Base-by-base conservation (phyloP, 768 basidiomycete species). In the Mycena floridula region DNA sequence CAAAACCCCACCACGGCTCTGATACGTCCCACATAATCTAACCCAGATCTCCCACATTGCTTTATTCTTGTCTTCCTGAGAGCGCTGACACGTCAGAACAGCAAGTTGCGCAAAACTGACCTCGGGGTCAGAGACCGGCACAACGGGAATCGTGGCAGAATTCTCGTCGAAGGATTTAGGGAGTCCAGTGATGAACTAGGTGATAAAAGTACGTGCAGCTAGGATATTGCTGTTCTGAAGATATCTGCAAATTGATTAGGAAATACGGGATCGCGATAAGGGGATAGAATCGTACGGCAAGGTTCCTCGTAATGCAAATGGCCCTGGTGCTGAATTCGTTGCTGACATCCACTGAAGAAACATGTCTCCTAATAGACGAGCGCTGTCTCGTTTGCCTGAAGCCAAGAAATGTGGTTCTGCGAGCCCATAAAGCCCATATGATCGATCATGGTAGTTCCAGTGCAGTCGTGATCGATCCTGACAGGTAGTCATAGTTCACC, bases 41-140 rank as follows among this genome's bases (percentile, higher is more conserved):
- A 92, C 70, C 93, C 93, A 98, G 46, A 74, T 83, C 64, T 85
- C 89, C 42, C 84, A 74, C 69, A 76, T 80, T 23, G 72, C 72
- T 59, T 82, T 84, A 55, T 82, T 90, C 55, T 81, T 80, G 15
- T 89, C 82, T 3, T 86, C 89, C 45, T 87, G 81, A 4, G 83
- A 83, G 20, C 90, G 79, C 59, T 97, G 95, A 51, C 89, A 90
- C n/a, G 85, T 85, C 42, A 85, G 60, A 9, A 97, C 78, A 0
- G 88, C 90, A 43, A 98, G 76, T 56, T 99, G 96, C 2, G 85
- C 71, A 62, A 95, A 97, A n/a, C 96, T 99, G 47, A 96, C 68
- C 5, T 81, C 68, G n/a, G 77, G 65, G 50, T 94, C 87, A 22
- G 75, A 76, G 4, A 90, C 93, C 44, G 91, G 68, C 12, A 77